Conservation (phyloP, 2,329 filamentous ascomycete species). For the Alternaria tenuissima region DNA sequence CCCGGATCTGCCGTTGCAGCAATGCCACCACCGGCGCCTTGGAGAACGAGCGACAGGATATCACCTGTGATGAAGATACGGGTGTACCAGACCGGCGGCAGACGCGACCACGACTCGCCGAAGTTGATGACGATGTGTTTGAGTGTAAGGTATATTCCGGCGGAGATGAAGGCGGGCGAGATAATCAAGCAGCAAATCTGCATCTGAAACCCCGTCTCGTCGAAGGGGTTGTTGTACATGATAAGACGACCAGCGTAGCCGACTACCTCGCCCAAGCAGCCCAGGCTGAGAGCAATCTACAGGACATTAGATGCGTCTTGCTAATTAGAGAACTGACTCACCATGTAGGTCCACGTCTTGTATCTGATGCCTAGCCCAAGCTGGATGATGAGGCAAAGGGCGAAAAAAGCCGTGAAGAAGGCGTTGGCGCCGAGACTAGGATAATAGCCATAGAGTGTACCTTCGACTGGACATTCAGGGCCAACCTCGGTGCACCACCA, state of each 20-base stretch:
- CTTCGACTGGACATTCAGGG: conserved; percentile 54
- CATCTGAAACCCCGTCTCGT: conserved; percentile 57
- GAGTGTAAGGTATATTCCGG: conserved; percentile 64
- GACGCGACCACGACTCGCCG: conserved; percentile 50
- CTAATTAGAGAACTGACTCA: conserved; percentile 1
- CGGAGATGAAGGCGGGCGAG: conserved; percentile 64
- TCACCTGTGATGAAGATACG: conserved; percentile 69
- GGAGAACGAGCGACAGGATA: conserved; percentile 65
- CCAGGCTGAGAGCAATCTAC: conserved; percentile 56
- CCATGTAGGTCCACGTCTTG: conserved; percentile 64
- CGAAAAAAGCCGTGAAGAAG: conserved; percentile 63
- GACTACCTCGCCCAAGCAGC: conserved; percentile 60
- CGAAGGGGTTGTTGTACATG: conserved; percentile 63
- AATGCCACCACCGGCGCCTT: conserved; percentile 66
- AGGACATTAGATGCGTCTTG: conserved; percentile 8
- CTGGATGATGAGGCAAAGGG: conserved; percentile 58
- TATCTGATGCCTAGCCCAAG: conserved; percentile 59
- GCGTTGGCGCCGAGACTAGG: conserved; percentile 61
- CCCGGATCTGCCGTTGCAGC: conserved; percentile 60
- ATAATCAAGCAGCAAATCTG: conserved; percentile 66
- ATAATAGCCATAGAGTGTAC: conserved; percentile 63
- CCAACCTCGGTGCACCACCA: conserved; percentile 25
- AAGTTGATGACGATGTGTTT: conserved; percentile 66
- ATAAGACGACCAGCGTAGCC: conserved; percentile 66
- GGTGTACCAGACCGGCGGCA: conserved; percentile 58